phyloP scores from a whole-genome alignment of 441 rosid genomes.

The Cnidoscolus chayamansa region DNA sequence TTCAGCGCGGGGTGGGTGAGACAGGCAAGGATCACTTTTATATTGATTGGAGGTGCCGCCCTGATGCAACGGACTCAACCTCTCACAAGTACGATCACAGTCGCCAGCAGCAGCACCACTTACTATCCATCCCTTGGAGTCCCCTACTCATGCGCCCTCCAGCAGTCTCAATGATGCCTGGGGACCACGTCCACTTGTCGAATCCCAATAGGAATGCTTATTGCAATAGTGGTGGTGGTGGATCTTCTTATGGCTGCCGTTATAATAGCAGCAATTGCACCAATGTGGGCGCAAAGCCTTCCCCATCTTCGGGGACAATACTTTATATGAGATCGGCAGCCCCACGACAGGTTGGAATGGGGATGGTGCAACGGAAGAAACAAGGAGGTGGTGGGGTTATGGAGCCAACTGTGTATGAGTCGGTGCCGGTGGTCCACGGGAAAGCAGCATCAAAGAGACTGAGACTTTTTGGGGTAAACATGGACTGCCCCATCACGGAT shows the following conservation, averaged over 20 bases:
- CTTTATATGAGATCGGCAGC: slow-evolving; percentile 33
- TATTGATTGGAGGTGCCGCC: slow-evolving; percentile 90
- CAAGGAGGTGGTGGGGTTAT: slow-evolving; percentile 8
- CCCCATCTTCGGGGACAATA: slow-evolving; percentile 28
- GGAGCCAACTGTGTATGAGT: slow-evolving; percentile 43
- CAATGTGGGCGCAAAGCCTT: slow-evolving; percentile 23
- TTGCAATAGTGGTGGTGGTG: slow-evolving; percentile 4
- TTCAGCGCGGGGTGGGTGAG: slow-evolving; percentile 75
- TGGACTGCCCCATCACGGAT: slow-evolving; percentile 46
- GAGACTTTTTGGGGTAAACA: slow-evolving; percentile 58
- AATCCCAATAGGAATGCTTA: slow-evolving; percentile 16
- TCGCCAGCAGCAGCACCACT: slow-evolving; percentile 23
- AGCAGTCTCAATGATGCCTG: slow-evolving; percentile 14
- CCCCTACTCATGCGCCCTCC: slow-evolving; percentile 38
- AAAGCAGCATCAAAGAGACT: slow-evolving; percentile 46
- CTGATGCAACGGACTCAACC: slow-evolving; percentile 44
- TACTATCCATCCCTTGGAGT: slow-evolving; percentile 43
- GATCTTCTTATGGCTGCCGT: slow-evolving; percentile 4
- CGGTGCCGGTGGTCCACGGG: slow-evolving; percentile 57
- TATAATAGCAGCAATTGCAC: slow-evolving; percentile 12
- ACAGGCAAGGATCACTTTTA: slow-evolving; percentile 46
- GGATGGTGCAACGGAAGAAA: slow-evolving; percentile 33
- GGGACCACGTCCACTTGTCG: slow-evolving; percentile 28
- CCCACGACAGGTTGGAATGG: slow-evolving; percentile 24
- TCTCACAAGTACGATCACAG: slow-evolving; percentile 1